Conservation (phyloP, 1,284 basidiomycete genomes). For the Cryptococcus sp. region DNA sequence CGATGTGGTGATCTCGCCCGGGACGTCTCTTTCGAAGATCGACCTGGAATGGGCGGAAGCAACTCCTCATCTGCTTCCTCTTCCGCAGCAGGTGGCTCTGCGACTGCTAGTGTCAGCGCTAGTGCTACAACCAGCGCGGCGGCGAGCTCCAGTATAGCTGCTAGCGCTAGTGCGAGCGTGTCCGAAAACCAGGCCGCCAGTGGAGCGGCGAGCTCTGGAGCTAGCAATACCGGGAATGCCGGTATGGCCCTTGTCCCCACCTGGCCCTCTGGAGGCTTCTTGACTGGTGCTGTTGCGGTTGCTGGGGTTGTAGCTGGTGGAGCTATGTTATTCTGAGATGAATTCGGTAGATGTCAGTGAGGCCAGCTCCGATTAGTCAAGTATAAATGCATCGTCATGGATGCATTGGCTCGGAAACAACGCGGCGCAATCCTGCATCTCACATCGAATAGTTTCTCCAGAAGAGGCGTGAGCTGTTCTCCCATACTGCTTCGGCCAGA, state of each 20-base stretch:
- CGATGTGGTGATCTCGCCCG: neutral
- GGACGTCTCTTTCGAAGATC: neutral
- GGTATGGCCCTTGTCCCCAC: neutral
- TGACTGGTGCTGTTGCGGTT: neutral
- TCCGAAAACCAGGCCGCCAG: neutral
- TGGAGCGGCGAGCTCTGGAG: neutral
- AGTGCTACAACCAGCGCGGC: neutral
- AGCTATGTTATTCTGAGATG: neutral
- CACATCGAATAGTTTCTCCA: slow-evolving; percentile 4
- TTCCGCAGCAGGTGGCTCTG: neutral
- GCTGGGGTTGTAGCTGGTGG: neutral
- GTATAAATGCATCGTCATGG: too few species aligned
- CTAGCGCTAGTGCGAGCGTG: neutral
- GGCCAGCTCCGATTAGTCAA: too few species aligned
- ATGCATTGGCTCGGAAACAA: too few species aligned
- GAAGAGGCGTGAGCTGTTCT: slow-evolving; percentile 66
- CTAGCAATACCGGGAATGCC: neutral
- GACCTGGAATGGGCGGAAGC: neutral
- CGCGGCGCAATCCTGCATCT: too few species aligned
- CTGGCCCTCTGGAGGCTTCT: neutral
- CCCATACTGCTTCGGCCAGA: slow-evolving; percentile 60
- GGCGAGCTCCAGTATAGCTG: neutral
- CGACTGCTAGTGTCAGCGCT: neutral
- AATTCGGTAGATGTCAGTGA: too few species aligned
- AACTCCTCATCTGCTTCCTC: neutral